Base-by-base conservation (phyloP, 805 yeast species). In the Candida boleticola region DNA sequence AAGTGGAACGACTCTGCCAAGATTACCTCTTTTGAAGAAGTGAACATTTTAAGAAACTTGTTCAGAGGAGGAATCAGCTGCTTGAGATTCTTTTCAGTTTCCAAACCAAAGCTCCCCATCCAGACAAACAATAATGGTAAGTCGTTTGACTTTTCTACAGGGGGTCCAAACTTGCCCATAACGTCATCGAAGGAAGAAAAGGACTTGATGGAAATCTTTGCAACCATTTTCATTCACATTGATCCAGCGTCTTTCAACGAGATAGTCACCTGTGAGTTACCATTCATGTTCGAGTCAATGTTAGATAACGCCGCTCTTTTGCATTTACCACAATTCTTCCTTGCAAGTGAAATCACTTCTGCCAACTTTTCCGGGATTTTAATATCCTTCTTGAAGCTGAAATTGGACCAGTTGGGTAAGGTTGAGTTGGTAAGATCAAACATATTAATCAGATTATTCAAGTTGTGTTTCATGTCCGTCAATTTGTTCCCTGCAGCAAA, bases 211-310 rank as follows among this genome's bases (percentile, higher is more conserved):
- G 99, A 95, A 57, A 83, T 89, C 3, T 80, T 93, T 58, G 97
- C 97, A 0, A 85, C 96, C 1, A 87, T 93, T 53, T 93, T 89
- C 63, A 87, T 89, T 51, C 96, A 89, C 57, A 78, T 95, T 42
- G 99, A 95, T 57, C 90, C 96, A 17, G 89, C 98, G 0, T 86
- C 97, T 0, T 95, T 95, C 63, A 90, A 88, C 59, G 99, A 93
- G 63, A 84, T 93, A 48, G 82, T 89, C 7, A 88, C 82, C 47
- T 74, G 82, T 2, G 96, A 93, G 61, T 71, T 92, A 43, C 86
- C 83, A 18, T 81, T 78, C 52, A 69, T 90, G 61, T 89, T 87
- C 54, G 82, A 85, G 11, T 77, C 87, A 2, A 85, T 89, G 80
- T 66, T 89, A 40, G 76, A 80, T 18, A 93, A 92, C 60, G 85